A percentile compares a stretch with the other conserved stretches of the same genome.
phyloP scores from a whole-genome alignment of 495 filamentous ascomycete genomes.

The Penicillium cataractarum region DNA sequence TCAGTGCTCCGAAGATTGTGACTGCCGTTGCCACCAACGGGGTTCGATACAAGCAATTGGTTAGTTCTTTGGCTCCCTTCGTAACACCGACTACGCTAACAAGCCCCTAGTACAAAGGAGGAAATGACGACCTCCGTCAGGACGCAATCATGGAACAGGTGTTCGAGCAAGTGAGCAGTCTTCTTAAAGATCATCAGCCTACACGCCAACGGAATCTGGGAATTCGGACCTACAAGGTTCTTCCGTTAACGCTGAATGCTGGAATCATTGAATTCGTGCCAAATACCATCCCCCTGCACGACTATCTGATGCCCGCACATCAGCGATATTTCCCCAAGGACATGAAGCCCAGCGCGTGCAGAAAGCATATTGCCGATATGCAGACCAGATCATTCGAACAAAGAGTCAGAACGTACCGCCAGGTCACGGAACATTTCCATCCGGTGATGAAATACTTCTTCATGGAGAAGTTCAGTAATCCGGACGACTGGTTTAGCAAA shows the following conservation, averaged over 20 bases:
- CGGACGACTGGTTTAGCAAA: slow-evolving; percentile 91
- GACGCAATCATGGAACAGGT: slow-evolving; percentile 99
- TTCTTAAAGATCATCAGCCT: slow-evolving; percentile 80
- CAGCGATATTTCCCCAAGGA: slow-evolving; percentile 84
- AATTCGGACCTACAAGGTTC: slow-evolving; percentile 93
- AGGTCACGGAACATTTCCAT: slow-evolving; percentile 77
- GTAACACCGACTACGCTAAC: background rate
- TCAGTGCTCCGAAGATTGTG: slow-evolving; percentile 91
- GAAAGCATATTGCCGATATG: slow-evolving; percentile 74
- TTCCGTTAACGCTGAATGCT: slow-evolving; percentile 78
- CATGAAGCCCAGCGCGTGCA: slow-evolving; percentile 70
- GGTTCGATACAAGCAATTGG: slow-evolving; percentile 78
- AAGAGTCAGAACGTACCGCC: slow-evolving; percentile 73
- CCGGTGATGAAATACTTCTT: slow-evolving; percentile 98
- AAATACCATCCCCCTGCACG: slow-evolving; percentile 86
- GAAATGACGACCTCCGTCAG: slow-evolving; percentile 95
- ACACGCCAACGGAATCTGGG: slow-evolving; percentile 86
- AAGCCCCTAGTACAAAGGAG: slow-evolving; percentile 73
- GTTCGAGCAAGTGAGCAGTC: slow-evolving; percentile 90
- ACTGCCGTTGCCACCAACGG: slow-evolving; percentile 78
- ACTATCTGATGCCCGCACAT: slow-evolving; percentile 90
- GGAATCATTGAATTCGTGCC: slow-evolving; percentile 98
- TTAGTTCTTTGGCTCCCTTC: slow-evolving; percentile 34
- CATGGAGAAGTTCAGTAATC: slow-evolving; percentile 90
- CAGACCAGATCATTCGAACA: slow-evolving; percentile 67